Evolutionary conservation across 352 stramenopile species (phyloP), one percentile per base, ranked within the genome.

Genomic region (Phytophthora niederhauseri): DNA sequence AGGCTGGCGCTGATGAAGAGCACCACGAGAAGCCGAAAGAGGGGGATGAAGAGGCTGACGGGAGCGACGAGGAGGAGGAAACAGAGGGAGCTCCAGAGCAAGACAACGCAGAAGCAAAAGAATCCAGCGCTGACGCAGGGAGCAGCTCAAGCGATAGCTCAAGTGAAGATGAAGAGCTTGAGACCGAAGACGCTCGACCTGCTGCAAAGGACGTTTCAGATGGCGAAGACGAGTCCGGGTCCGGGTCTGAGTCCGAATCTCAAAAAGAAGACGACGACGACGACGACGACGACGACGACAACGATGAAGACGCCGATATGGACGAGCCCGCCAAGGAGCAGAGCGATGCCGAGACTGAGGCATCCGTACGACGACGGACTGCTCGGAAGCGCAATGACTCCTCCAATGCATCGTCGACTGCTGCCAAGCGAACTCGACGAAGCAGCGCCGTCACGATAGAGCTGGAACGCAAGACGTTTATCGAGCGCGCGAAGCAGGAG

Each of bases 401-500:
- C 6, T 55, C 3, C 7, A 15, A 55, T 3, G 14, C 8, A 11
- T 36, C 30, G 9, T 22, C 45, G 28, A 22, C 26, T 3, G 28
- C 20, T 22, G 55, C 20, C 22, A 76, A 78, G 46, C 72, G 60
- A 3, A 3, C 36, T 38, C 55, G 67, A 11, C 45, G 17, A 30
- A 46, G 61, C 3, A 62, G 41, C 9, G 22, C 64, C 7, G 51
- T 28, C 3, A 70, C 24, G 11, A 36, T 24, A 30, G 62, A 68
- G 6, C 60, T 78, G 15, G 64, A 78, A 57, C 67, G 70, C 14
- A 46, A 68, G 26, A 60, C 57, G 2, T 70, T 76, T 41, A 48
- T 75, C 7, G 56, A 68, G 28, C 61, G 48, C 12, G 55, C 61
- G 2, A 72, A 79, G 31, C 66, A 75, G 38, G 68, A 88, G 50